A percentile compares a stretch with the other conserved stretches of the same genome.
Conservation (phyloP, 768 basidiomycete species). For the Boletales sp. region DNA sequence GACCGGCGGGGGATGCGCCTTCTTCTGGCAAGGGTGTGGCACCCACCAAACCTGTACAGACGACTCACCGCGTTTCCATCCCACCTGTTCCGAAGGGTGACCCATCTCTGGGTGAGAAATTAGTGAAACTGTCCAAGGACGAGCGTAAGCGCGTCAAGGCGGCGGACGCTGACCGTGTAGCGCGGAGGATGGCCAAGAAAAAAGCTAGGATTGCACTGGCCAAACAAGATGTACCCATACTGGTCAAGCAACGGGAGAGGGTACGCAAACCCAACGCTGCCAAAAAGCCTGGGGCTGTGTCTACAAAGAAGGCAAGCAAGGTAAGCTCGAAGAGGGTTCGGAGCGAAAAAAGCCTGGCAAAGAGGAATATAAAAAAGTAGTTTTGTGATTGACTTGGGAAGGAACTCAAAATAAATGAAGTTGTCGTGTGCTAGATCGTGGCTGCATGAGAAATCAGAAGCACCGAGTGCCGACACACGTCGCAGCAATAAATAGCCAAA, state of each 20-base stretch:
- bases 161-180: conserved; percentile 73
- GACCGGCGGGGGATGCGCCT: conserved; percentile 50
- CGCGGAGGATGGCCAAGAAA: conserved; percentile 87
- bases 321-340: conserved; percentile 36
- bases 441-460: neutral
- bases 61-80: conserved; percentile 6
- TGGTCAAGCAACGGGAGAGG: conserved; percentile 45
- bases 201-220: conserved; percentile 59
- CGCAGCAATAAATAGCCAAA: neutral
- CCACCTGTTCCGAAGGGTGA: conserved; percentile 65
- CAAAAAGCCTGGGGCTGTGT: conserved; percentile 18
- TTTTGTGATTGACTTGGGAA: neutral
- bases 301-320: conserved; percentile 33
- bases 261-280: conserved; percentile 38
- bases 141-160: conserved; percentile 84
- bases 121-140: conserved; percentile 77
- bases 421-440: too few relatives aligned
- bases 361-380: conserved; percentile 59
- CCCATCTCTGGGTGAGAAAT: conserved; percentile 72
- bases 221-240: conserved; percentile 34
- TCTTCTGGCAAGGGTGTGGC: conserved; percentile 15
- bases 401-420: neutral
- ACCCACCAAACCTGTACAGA: conserved; percentile 1
- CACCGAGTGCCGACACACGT: too few relatives aligned
- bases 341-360: conserved; percentile 51